phyloP scores from a whole-genome alignment of 306 rosid species.

The Neltuma alba region DNA sequence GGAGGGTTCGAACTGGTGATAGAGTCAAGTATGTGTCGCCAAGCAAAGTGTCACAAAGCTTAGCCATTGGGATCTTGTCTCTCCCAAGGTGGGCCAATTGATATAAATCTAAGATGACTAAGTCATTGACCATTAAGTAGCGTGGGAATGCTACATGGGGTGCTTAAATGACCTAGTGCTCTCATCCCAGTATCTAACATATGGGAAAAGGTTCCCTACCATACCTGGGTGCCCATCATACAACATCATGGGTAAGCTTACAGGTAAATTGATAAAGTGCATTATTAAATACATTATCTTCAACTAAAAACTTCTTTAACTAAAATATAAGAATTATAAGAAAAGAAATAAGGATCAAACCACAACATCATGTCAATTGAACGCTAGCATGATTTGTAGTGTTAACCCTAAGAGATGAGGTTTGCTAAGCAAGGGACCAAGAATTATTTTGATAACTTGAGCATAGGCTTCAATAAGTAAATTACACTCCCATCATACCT shows the following conservation, averaged over 20 bases:
- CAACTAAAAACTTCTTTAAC: not conserved
- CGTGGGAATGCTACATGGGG: not conserved
- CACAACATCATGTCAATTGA: not conserved
- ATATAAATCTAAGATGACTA: not conserved
- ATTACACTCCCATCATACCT: not conserved
- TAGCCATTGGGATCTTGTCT: not conserved
- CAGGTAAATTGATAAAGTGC: slow-evolving; percentile 16
- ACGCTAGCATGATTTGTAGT: slow-evolving; percentile 4
- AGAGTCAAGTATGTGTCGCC: not conserved
- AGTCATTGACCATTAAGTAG: not conserved
- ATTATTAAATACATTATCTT: slow-evolving; percentile 21
- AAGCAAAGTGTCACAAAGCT: not conserved
- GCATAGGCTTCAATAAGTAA: not conserved
- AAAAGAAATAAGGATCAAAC: slow-evolving; percentile 19
- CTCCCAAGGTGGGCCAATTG: not conserved
- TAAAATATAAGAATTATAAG: slow-evolving; percentile 9
- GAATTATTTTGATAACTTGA: slow-evolving; percentile 9
- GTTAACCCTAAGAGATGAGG: slow-evolving; percentile 5
- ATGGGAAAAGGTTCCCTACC: not conserved
- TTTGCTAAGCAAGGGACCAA: not conserved
- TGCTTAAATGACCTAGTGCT: not conserved
- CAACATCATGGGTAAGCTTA: not conserved
- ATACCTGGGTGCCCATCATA: not conserved
- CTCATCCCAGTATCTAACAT: not conserved
- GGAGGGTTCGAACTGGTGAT: not conserved